phyloP scores from a whole-genome alignment of 331 rosid species.

The Dryas integrifolia region DNA sequence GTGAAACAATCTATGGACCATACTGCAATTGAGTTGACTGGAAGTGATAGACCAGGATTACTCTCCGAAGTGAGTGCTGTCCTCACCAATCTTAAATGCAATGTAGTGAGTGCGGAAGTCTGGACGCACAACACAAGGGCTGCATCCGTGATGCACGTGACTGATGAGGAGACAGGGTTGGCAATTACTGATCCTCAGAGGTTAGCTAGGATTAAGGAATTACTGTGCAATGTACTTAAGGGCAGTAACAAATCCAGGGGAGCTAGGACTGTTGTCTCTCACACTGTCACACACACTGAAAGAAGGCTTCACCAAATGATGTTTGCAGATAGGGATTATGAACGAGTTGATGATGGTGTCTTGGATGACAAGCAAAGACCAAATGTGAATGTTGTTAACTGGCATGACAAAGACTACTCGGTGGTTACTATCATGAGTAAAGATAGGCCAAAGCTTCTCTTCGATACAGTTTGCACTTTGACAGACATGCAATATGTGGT shows the following conservation, averaged over 20 bases:
- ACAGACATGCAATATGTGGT: constrained; percentile 97
- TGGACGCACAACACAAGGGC: constrained; percentile 95
- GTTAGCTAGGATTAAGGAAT: constrained; percentile 62
- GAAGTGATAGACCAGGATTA: constrained; percentile 84
- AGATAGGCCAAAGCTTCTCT: constrained; percentile 93
- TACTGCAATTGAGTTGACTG: constrained; percentile 79
- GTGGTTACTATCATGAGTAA: constrained; percentile 70
- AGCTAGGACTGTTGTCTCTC: constrained; percentile 75
- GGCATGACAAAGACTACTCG: constrained; percentile 81
- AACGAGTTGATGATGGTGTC: constrained; percentile 41
- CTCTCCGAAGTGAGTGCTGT: constrained; percentile 93
- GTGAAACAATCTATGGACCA: constrained; percentile 61
- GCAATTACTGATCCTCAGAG: constrained; percentile 66
- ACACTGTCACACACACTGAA: constrained; percentile 67
- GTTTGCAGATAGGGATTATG: constrained; percentile 95
- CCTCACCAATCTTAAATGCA: constrained; percentile 78
- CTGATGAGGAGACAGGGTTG: constrained; percentile 61
- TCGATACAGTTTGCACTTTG: constrained; percentile 88
- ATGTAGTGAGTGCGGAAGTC: constrained; percentile 76
- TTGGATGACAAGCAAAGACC: constrained; percentile 68
- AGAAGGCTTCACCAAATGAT: constrained; percentile 97
- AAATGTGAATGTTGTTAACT: constrained; percentile 80
- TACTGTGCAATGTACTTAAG: constrained; percentile 80
- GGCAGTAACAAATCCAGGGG: constrained; percentile 68
- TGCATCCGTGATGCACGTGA: constrained; percentile 77